Conservation (phyloP, 768 basidiomycete species). For the Pholiota conissans region DNA sequence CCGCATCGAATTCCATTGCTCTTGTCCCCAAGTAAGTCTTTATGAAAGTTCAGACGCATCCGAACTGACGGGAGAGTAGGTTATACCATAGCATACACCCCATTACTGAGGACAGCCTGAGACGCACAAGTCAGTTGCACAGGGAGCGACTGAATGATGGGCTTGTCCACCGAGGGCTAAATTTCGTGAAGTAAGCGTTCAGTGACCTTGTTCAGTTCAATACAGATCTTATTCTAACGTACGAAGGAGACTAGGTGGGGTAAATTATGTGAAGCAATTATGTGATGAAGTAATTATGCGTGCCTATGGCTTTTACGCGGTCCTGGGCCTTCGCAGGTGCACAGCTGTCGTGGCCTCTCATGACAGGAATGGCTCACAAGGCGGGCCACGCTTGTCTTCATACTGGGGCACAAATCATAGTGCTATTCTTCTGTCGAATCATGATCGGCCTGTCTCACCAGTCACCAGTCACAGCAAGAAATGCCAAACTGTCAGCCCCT, state of each 20-base stretch:
- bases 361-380: not conserved
- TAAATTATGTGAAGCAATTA: not conserved
- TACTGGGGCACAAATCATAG: not conserved
- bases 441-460: not conserved
- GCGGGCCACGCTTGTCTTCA: not conserved
- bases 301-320: not conserved
- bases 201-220: too few species aligned
- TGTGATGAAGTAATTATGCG: not conserved
- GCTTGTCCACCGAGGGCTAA: too few species aligned
- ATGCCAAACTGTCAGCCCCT: not conserved
- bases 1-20: not conserved
- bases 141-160: too few species aligned
- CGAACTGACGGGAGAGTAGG: not conserved
- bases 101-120: too few species aligned
- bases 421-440: not conserved
- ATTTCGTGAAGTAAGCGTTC: too few species aligned
- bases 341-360: not conserved
- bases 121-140: too few species aligned
- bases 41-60: not conserved
- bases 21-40: not conserved
- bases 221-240: too few species aligned
- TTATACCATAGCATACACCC: too few species aligned
- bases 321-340: not conserved
- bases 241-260: not conserved
- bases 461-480: not conserved